Conservation (phyloP, 805 yeast species). For the Groenewaldozyma salmanticensis region DNA sequence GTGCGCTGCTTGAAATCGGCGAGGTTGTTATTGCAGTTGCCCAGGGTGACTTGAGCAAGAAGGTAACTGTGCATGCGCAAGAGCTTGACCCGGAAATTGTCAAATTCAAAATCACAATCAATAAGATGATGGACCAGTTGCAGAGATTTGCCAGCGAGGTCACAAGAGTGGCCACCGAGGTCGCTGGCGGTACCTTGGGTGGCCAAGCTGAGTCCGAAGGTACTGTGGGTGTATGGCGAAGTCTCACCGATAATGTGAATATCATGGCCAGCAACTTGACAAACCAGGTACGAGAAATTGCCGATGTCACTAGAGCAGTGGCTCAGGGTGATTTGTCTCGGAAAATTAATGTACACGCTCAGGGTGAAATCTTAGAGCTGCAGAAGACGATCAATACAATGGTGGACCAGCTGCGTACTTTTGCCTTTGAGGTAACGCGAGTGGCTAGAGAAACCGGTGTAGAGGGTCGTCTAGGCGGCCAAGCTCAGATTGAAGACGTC, state of each 20-base stretch:
- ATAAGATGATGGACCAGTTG: constrained; percentile 81
- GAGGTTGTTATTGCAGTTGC: constrained; percentile 84
- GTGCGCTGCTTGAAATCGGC: constrained; percentile 70
- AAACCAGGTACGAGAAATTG: constrained; percentile 81
- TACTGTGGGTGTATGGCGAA: constrained; percentile 85
- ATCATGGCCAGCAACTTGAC: constrained; percentile 86
- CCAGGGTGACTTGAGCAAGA: constrained; percentile 76
- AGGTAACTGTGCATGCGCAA: constrained; percentile 61
- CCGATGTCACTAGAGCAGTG: constrained; percentile 82
- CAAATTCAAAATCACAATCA: constrained; percentile 71
- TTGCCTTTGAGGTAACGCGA: constrained; percentile 78
- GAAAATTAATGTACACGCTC: constrained; percentile 83
- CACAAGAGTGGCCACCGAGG: constrained; percentile 79
- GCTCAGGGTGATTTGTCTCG: constrained; percentile 78
- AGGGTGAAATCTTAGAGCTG: constrained; percentile 77
- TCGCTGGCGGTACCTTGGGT: constrained; percentile 82
- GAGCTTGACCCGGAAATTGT: constrained; percentile 73
- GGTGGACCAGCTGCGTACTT: constrained; percentile 77
- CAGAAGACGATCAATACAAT: constrained; percentile 82
- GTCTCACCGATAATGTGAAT: constrained; percentile 75
- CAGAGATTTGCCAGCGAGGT: constrained; percentile 76
- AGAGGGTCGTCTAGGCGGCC: constrained; percentile 82
- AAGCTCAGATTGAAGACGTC: constrained; percentile 67
- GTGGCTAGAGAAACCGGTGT: constrained; percentile 89
- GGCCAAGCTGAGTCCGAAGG: constrained; percentile 81